Base-by-base conservation (phyloP, 352 stramenopile genomes). In the Pythium vanterpoolii region DNA sequence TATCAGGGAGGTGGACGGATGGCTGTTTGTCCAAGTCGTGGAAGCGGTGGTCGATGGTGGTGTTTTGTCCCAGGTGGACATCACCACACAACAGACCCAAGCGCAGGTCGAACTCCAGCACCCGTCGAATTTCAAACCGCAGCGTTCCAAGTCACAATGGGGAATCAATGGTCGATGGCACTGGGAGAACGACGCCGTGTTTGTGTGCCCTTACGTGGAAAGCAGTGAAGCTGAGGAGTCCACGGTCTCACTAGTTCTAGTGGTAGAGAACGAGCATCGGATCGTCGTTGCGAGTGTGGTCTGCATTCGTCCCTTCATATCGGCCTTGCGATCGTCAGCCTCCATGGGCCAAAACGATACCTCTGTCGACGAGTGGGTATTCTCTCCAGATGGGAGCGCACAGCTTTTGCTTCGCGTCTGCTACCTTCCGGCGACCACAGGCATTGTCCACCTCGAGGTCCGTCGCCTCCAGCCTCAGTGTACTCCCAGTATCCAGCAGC, bases 331-430 rank as follows among this genome's bases (percentile, higher is more conserved):
- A n/a, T 46, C 23, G 4, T 4, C 6, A 4, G 18, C 23, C 2
- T 4, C 28, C 46, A 42, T 19, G 0, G 13, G 47, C 19, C 19
- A 44, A 10, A 27, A 36, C 26, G 40, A 59, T 19, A 9, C 9
- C 8, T 42, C 13, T 38, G 11, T 59, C 0, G 49, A 66, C 14
- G 58, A 66, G 31, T 66, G 58, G 58, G 24, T 66, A 7, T 3
- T 59, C 19, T 16, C 38, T 23, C 14, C 28, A 8, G 50, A 66
- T 13, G 18, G 46, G 19, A 8, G 40, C 19, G 42, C 33, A 11
- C 49, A 58, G 19, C 7, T 56, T 6, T 33, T 36, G 1, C 5
- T 66, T 16, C 58, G 43, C 1, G 11, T 66, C 4, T 28, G 11
- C 9, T 66, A 55, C 18, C 1, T 60, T 24, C 40, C 58, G 2